These are phyloP conservation scores for Coemansia sp. DNA, from an alignment of 192 early-diverging fungal genomes.

Conservation along the genomic window DNA sequence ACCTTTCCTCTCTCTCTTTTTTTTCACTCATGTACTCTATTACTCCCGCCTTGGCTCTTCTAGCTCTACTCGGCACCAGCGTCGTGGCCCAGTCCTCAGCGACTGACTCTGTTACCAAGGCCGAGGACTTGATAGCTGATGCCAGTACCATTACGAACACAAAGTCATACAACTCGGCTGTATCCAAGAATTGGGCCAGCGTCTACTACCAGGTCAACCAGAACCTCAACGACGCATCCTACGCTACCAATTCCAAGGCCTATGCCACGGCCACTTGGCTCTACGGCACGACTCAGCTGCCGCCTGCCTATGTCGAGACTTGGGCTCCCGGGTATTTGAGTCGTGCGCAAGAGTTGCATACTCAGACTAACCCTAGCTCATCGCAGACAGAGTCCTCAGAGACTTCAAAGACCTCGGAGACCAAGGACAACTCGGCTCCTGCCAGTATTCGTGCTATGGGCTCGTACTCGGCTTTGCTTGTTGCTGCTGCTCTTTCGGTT, in stretches of 20 bases:
- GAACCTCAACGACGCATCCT: conserved; percentile 18
- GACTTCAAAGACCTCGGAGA: not conserved
- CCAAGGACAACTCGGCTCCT: conserved; percentile 1
- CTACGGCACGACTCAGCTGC: conserved; percentile 40
- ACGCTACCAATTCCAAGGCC: conserved; percentile 8
- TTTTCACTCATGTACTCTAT: not conserved
- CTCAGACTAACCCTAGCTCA: not conserved
- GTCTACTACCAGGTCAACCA: conserved; percentile 42
- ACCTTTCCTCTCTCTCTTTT: not conserved
- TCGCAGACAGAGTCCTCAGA: not conserved
- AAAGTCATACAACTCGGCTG: conserved; percentile 11
- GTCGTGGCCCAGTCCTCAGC: not conserved
- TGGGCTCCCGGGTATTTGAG: conserved; percentile 30
- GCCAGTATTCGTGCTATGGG: not conserved
- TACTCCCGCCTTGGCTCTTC: conserved; percentile 3
- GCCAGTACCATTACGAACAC: conserved; percentile 32
- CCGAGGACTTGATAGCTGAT: conserved; percentile 21
- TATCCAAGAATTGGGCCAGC: conserved; percentile 33
- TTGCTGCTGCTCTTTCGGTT: conserved; percentile 5
- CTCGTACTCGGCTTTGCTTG: not conserved
- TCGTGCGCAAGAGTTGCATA: conserved; percentile 14
- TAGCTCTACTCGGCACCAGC: not conserved
- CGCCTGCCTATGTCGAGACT: conserved; percentile 17
- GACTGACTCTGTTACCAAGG: too few relatives aligned
- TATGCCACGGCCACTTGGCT: conserved; percentile 34